Evolutionary conservation across 176 grass and related monocot genomes (phyloP).

Genomic region (Eleusine indica): DNA sequence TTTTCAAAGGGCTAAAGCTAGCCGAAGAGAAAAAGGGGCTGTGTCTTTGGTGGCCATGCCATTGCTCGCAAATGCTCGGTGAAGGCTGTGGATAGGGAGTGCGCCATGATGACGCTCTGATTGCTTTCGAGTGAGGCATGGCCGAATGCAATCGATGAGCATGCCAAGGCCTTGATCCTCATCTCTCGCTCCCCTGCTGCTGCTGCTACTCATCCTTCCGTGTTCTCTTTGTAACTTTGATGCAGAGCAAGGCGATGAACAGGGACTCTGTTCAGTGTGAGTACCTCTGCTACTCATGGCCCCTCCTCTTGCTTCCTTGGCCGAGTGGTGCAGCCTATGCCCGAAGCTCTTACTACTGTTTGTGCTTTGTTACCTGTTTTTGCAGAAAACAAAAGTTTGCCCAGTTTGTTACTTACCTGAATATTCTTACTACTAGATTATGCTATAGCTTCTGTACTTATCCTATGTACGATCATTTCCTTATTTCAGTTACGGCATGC

Average conservation of each 20-base stretch:
- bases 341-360: background rate
- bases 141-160: constrained; percentile 15
- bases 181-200: background rate
- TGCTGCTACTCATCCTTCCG: background rate
- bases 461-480: background rate
- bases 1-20: constrained; percentile 2
- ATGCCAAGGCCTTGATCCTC: constrained; percentile 36
- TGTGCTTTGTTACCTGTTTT: background rate
- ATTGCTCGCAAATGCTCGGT: background rate
- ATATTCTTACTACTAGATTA: too few species aligned
- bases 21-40: constrained; percentile 11
- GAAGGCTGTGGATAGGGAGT: background rate
- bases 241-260: background rate
- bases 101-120: constrained; percentile 20
- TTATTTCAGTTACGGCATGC: background rate
- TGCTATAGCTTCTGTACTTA: background rate
- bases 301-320: background rate
- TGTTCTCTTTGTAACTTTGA: constrained; percentile 40
- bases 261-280: background rate
- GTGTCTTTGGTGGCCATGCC: background rate
- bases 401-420: background rate
- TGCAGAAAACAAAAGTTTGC: background rate
- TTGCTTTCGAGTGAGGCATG: constrained; percentile 59
- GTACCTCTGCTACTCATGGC: background rate
- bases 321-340: constrained; percentile 3